Conservation (phyloP, 2,329 filamentous ascomycete species). For the Setomelanomma holmii region DNA sequence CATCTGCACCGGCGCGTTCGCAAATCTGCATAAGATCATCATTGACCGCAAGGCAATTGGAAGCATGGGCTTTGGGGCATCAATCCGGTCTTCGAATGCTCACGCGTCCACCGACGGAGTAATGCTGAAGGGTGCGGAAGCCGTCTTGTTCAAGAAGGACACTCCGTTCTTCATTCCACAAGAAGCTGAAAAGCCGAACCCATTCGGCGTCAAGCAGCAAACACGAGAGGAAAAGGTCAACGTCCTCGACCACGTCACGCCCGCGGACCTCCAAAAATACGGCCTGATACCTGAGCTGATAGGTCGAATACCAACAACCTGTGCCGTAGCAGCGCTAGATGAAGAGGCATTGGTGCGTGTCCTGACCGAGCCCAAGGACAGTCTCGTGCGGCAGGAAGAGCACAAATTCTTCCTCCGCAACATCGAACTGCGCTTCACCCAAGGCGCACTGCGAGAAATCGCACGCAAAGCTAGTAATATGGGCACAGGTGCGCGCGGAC, state of each 20-base stretch:
- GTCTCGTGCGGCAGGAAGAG: conserved; percentile 85
- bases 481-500: conserved; percentile 71
- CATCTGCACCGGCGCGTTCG: conserved; percentile 94
- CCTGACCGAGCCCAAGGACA: conserved; percentile 90
- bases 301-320: conserved; percentile 90
- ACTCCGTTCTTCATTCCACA: conserved; percentile 61
- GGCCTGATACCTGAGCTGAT: conserved; percentile 96
- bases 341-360: conserved; percentile 78
- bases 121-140: conserved; percentile 65
- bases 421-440: conserved; percentile 82
- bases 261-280: conserved; percentile 79
- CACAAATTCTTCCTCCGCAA: conserved; percentile 83
- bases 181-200: conserved; percentile 34
- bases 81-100: conserved; percentile 67
- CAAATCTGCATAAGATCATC: conserved; percentile 86
- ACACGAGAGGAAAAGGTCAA: conserved; percentile 53
- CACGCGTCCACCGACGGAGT: conserved; percentile 63
- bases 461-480: conserved; percentile 72
- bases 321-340: conserved; percentile 79
- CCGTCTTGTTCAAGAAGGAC: conserved; percentile 63
- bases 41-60: conserved; percentile 85
- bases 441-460: conserved; percentile 78
- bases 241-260: conserved; percentile 74
- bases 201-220: conserved; percentile 25
- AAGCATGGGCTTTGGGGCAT: conserved; percentile 90